Evolutionary conservation across 441 rosid species (phyloP).

Genomic region (Syzygium syzygioides): DNA sequence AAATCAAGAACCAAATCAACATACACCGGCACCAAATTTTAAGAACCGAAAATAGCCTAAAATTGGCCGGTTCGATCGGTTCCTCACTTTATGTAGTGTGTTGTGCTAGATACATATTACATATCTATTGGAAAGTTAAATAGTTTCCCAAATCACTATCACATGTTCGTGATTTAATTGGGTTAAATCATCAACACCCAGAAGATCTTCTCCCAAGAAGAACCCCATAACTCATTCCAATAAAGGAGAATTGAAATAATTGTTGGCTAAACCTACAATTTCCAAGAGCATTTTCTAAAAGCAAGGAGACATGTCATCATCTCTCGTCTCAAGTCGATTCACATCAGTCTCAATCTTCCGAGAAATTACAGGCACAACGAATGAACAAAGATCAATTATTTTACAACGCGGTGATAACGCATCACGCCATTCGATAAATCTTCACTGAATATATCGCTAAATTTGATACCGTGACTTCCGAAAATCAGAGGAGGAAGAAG

Average conservation of each 20-base stretch:
- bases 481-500: too few species aligned
- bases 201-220: background rate
- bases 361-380: too few species aligned
- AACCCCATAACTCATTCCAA: rapidly evolving
- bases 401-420: rapidly evolving
- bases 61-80: too few species aligned
- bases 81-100: too few species aligned
- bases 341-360: too few species aligned
- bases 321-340: too few species aligned
- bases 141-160: rapidly evolving
- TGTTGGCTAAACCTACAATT: background rate
- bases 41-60: too few species aligned
- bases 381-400: background rate
- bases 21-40: too few species aligned
- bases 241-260: background rate
- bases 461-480: too few species aligned
- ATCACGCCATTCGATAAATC: background rate
- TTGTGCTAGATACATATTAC: rapidly evolving
- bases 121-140: background rate
- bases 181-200: background rate
- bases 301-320: background rate
- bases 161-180: background rate
- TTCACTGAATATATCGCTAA: too few species aligned
- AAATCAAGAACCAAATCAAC: too few species aligned
- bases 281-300: background rate